Conservation (phyloP, 306 rosid genomes). For the Castanopsis chinensis region DNA sequence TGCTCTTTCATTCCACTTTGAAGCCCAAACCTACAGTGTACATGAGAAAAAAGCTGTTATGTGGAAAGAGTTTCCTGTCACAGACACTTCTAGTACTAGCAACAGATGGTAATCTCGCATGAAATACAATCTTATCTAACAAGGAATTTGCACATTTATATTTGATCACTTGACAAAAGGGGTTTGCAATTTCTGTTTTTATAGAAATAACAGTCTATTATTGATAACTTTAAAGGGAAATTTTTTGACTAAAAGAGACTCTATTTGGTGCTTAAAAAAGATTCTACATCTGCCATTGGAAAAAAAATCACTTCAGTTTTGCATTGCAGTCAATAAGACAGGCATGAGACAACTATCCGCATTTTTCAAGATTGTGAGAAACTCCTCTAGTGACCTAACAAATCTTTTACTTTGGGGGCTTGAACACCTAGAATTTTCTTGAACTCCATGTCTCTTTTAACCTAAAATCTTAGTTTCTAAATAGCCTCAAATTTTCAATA, state of each 20-base stretch:
- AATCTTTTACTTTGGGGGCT: neutral
- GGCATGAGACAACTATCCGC: neutral
- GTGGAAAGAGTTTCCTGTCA: neutral
- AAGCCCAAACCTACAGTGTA: slow-evolving; percentile 39
- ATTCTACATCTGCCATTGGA: neutral
- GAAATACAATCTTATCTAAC: neutral
- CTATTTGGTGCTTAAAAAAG: neutral
- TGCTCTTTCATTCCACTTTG: slow-evolving; percentile 45
- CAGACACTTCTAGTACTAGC: neutral
- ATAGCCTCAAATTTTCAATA: too few species aligned
- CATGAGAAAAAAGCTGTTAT: neutral
- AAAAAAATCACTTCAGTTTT: neutral
- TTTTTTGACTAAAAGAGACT: neutral
- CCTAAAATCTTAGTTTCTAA: too few species aligned
- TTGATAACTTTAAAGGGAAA: neutral
- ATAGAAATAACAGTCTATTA: neutral
- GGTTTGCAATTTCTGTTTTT: neutral
- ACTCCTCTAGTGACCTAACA: neutral
- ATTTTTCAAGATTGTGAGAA: neutral
- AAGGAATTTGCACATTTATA: neutral
- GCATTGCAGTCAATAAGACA: neutral
- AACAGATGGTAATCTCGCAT: neutral
- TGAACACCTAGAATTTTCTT: neutral
- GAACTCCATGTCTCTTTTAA: neutral
- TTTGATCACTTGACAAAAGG: neutral